These are phyloP conservation scores for Suillus decipiens DNA, from an alignment of 768 basidiomycete genomes.

Conservation along the genomic window DNA sequence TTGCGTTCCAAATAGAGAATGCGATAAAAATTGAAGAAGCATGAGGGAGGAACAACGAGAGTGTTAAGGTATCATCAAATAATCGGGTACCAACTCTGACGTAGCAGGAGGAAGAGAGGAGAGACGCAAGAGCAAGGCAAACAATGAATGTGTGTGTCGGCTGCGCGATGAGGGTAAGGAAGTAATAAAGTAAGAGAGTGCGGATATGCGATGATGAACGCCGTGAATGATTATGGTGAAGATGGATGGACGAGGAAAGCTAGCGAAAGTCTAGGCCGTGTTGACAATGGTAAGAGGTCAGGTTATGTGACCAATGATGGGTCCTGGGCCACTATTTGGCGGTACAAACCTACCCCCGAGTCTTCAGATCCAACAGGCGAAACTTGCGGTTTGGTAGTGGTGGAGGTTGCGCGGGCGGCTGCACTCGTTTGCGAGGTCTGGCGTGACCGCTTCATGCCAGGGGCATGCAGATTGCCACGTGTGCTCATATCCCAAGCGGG, in stretches of 20 bases:
- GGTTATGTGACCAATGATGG: slow-evolving; percentile 54
- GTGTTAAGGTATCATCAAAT: slow-evolving; percentile 38
- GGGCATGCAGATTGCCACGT: slow-evolving; percentile 35
- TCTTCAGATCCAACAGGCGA: slow-evolving; percentile 75
- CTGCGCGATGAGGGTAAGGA: slow-evolving; percentile 24
- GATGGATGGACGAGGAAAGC: slow-evolving; percentile 19
- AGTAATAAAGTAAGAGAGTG: slow-evolving; percentile 30
- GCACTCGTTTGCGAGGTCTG: slow-evolving; percentile 75
- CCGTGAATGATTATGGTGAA: slow-evolving; percentile 21
- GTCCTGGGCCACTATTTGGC: slow-evolving; percentile 77
- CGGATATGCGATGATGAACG: slow-evolving; percentile 23
- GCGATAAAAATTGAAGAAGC: slow-evolving; percentile 30
- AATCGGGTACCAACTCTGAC: slow-evolving; percentile 27
- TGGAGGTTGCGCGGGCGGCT: slow-evolving; percentile 44
- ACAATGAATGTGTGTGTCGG: slow-evolving; percentile 28
- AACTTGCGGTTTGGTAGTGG: slow-evolving; percentile 41
- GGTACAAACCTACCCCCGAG: slow-evolving; percentile 83
- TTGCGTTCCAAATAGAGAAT: slow-evolving; percentile 39
- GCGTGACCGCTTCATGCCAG: slow-evolving; percentile 57
- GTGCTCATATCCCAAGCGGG: slow-evolving; percentile 76
- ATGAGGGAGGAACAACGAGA: slow-evolving; percentile 25
- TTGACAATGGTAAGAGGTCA: slow-evolving; percentile 9
- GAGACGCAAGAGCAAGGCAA: slow-evolving; percentile 8
- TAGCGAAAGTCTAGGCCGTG: slow-evolving; percentile 21
- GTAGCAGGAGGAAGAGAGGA: slow-evolving; percentile 16